These are phyloP conservation scores for Knufia petricola DNA, from an alignment of 2,329 filamentous ascomycete genomes.

Conservation along the genomic window DNA sequence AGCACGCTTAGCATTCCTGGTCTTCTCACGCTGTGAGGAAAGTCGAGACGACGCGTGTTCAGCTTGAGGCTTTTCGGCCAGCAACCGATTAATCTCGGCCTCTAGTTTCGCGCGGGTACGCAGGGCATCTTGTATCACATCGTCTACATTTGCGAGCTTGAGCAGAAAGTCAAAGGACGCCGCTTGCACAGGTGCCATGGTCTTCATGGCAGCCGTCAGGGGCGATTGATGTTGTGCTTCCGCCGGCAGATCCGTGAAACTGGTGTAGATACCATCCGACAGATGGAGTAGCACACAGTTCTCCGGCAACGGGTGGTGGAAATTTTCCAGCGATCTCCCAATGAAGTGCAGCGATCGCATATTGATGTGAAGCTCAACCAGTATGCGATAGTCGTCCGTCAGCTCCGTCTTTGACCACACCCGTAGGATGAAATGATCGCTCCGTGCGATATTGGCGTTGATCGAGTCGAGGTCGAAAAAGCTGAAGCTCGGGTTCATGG, in stretches of 20 bases:
- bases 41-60: slow-evolving; percentile 3
- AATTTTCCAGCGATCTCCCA: slow-evolving; percentile 52
- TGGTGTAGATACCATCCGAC: slow-evolving; percentile 74
- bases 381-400: slow-evolving; percentile 48
- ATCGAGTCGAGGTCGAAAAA: slow-evolving; percentile 66
- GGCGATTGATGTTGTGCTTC: slow-evolving; percentile 27
- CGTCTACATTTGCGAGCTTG: slow-evolving; percentile 77
- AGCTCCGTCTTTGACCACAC: slow-evolving; percentile 60
- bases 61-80: slow-evolving; percentile 14
- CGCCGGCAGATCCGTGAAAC: slow-evolving; percentile 55
- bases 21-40: slow-evolving; percentile 4
- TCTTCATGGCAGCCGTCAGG: slow-evolving; percentile 12
- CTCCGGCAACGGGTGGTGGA: slow-evolving; percentile 63
- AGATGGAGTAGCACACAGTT: slow-evolving; percentile 84
- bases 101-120: slow-evolving; percentile 65
- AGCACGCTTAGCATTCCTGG: slow-evolving; percentile 11
- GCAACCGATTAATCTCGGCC: slow-evolving; percentile 57
- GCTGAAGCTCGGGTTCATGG: slow-evolving; percentile 85
- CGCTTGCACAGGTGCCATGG: slow-evolving; percentile 32
- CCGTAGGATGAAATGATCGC: slow-evolving; percentile 55
- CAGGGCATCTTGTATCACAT: slow-evolving; percentile 82
- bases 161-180: slow-evolving; percentile 84
- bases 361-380: slow-evolving; percentile 64
- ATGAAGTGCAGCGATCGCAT: slow-evolving; percentile 69
- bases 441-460: slow-evolving; percentile 55